Evolutionary conservation across 805 yeast species (phyloP).

Genomic region (Metschnikowia rubicola): DNA sequence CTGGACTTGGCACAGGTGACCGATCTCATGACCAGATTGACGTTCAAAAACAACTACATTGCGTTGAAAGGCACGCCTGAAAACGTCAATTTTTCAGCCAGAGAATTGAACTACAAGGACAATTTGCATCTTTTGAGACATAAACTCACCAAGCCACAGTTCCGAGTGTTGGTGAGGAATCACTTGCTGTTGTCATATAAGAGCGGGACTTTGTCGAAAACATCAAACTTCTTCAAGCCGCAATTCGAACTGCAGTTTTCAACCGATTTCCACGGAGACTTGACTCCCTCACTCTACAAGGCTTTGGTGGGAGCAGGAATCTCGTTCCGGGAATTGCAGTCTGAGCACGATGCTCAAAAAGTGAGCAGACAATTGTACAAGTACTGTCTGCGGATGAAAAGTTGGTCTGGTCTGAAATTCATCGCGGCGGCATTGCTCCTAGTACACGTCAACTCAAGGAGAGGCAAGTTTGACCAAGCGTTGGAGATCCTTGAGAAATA

Average conservation of each 20-base stretch:
- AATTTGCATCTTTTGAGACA: constrained; percentile 22
- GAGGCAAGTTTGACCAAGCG: constrained; percentile 25
- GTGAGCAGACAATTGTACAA: constrained; percentile 21
- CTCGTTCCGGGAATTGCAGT: constrained; percentile 24
- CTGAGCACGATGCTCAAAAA: constrained; percentile 11
- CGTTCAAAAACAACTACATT: constrained; percentile 44
- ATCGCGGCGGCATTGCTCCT: constrained; percentile 29
- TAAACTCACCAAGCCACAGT: constrained; percentile 36
- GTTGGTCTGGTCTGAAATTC: constrained; percentile 12
- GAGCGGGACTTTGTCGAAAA: constrained; percentile 34
- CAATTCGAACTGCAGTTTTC: constrained; percentile 20
- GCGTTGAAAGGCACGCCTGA: constrained; percentile 20
- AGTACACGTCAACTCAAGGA: constrained; percentile 23
- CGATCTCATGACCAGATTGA: constrained; percentile 39
- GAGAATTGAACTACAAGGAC: constrained; percentile 31
- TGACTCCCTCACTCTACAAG: constrained; percentile 27
- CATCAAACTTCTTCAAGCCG: constrained; percentile 23
- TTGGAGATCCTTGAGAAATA: constrained; percentile 14
- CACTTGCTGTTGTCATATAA: constrained; percentile 40
- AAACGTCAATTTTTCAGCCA: constrained; percentile 24
- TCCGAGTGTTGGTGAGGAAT: constrained; percentile 40
- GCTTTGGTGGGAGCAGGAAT: constrained; percentile 29
- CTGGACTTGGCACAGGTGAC: constrained; percentile 25
- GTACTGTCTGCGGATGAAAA: constrained; percentile 5
- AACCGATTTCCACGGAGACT: constrained; percentile 29